Percentiles rank a stretch among this genome's conserved stretches.
phyloP scores from a whole-genome alignment of 176 grass and related monocot species.

The Phoenix roebelenii region DNA sequence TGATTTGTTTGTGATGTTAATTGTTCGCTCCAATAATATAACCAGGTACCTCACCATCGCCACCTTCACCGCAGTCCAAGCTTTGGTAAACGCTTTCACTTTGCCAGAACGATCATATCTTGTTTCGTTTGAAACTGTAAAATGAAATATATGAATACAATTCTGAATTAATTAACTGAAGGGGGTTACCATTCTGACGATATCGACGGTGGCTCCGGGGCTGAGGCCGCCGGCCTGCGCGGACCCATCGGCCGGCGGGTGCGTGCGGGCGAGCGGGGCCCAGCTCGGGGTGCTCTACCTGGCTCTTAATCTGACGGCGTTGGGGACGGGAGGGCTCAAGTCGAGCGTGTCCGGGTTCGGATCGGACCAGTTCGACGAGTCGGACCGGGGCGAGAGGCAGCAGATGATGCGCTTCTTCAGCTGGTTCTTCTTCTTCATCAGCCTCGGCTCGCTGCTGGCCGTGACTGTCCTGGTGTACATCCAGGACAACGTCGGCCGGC shows the following conservation, averaged over 20 bases:
- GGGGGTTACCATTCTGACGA: constrained; percentile 11
- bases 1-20: no score
- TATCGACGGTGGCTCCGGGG: constrained; percentile 12
- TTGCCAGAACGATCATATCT: no score
- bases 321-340: constrained; percentile 18
- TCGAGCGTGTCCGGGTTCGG: constrained; percentile 21
- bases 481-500: constrained; percentile 17
- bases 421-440: constrained; percentile 27
- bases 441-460: constrained; percentile 15
- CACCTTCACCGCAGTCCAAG: constrained; percentile 19
- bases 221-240: constrained; percentile 8
- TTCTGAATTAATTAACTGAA: background rate
- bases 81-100: background rate
- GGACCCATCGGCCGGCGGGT: background rate
- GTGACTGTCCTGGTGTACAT: constrained; percentile 19
- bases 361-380: constrained; percentile 21
- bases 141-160: no score
- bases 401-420: constrained; percentile 26
- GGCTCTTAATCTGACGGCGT: constrained; percentile 7
- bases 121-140: no score
- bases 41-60: constrained; percentile 17
- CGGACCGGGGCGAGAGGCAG: background rate
- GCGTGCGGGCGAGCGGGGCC: background rate
- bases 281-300: constrained; percentile 25
- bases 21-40: background rate